Base-by-base conservation (phyloP, 148 eudicot species). In the Vaccinium myrtillus region DNA sequence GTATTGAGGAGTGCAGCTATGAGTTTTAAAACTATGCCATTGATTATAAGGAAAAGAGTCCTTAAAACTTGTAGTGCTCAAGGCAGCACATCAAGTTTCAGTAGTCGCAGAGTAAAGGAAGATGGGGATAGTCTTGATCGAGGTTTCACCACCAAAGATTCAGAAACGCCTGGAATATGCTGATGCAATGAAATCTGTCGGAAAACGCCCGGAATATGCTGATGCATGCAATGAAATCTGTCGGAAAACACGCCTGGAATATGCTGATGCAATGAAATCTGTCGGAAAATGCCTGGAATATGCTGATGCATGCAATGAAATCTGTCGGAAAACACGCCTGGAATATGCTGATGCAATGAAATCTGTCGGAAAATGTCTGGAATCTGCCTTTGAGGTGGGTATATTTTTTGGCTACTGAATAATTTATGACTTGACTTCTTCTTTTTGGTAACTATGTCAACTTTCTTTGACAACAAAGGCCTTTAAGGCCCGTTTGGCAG, bases 1-100 rank as follows among this genome's bases (percentile, higher is more conserved):
- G 77, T 46, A 73, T 81, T 88, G 80, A 87, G 81, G 85, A 86
- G 51, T 51, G 88, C 88, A 27, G 88, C 88, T 4, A 82, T 69
- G 85, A 90, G 65, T 84, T 90, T 78, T 69, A 71, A 82, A 32
- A 87, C 73, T 18, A 51, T 79, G 81, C 91, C 91, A 4, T 84
- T 86, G 1, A 88, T 90, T 36, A 86, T 90, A 51, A 83, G 89
- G 59, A 89, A n/a, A 80, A 61, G 88, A 39, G 18, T 70, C 77
- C 18, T 55, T 1, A 59, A 25, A 55, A 19, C 23, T 84, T 49
- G 90, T 85, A 51, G 30, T 63, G 69, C 82, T 70, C 63, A 39
- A n/a, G 79, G 16, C 39, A 36, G 78, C 67, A 79, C 16, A 10
- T 8, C 70, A 14, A 76, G 74, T 75, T 48, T 11, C 58, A 83